Base-by-base conservation (phyloP, 1,284 basidiomycete genomes). In the Anthracocystis walkeri region DNA sequence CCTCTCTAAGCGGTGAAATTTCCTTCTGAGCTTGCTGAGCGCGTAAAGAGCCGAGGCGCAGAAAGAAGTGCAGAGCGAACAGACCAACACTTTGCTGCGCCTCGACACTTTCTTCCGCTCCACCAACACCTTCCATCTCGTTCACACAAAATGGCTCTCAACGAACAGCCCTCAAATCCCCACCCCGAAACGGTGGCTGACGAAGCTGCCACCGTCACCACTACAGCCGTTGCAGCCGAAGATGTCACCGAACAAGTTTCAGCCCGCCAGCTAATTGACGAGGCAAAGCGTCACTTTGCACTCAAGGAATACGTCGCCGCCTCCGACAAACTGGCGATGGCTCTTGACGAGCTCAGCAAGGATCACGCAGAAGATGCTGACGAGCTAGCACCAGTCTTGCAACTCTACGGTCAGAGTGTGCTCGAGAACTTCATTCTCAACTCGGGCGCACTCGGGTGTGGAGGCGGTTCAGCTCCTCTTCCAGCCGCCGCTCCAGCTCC, bases 341-440 rank as follows among this genome's bases (percentile, higher is more conserved):
- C 76, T 2, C 75, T 84, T 23, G 82, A 84, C 27, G 35, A 63
- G 27, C 71, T 84, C 44, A 61, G 73, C 27, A 50, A 73, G 0
- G 25, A 53, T 6, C 73, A 80, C 29, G 75, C 60, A 2, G 82
- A 83, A 51, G 77, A 84, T 41, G 70, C 79, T 16, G 71, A 80
- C 14, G 50, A 75, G 42, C 59, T 84, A 0, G 83, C 82, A 3
- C 83, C 83, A 20, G 53, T 84, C 8, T 55, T 83, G 41, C 80
- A 84, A 48, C 74, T 70, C 16, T 84, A 84, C 60, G 83, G 83
- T n/a, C 62, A 72, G 7, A 76, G 78, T 21, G 56, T 84, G 41
- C 73, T 84, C 3, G 82, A 84, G 45, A 76, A 79, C 58, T 78
- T 75, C 20, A 83, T 84, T 51, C 21, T 74, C 56, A 79, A 75